Base-by-base conservation (phyloP, 768 basidiomycete genomes). In the Phaeotremella fagi region DNA sequence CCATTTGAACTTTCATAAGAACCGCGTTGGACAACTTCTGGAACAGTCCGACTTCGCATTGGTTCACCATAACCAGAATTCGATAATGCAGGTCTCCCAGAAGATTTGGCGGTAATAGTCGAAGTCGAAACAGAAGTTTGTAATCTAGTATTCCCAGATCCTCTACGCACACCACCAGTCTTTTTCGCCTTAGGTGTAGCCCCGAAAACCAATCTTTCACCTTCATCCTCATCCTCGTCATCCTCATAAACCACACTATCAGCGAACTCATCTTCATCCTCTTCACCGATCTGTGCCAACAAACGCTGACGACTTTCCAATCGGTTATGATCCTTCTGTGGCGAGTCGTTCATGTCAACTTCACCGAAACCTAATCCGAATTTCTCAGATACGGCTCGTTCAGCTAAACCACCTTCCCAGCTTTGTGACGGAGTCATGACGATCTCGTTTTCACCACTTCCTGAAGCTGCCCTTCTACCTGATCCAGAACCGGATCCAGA, bases 391-490 rank as follows among this genome's bases (percentile, higher is more conserved):
- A 27, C 24, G 1, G 50, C 57, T 27, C 60, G 46, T 12, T 67
- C 63, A 26, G 60, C 45, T 15, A 71, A 47, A n/a, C 66, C 66
- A n/a, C 66, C 66, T 48, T 71, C 69, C 41, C 53, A 61, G 46
- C 61, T 63, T 29, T 61, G 59, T 44, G 45, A 50, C 15, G 69
- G 69, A 18, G 69, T 71, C 9, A 71, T 62, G n/a, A 71, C 58
- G 49, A 65, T 59, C 43, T 71, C 68, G n/a, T 38, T 49, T 37
- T 67, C 66, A 4, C 50, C 52, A 12, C 67, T 60, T 35, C 38
- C 54, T 52, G 15, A 37, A 38, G 48, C 50, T 26, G n/a, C 60
- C 60, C 38, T 55, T 49, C 55, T 35, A 4, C 60, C 60, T 1
- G 60, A 64, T 49, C 60, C 23, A 7, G 55, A 53, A 20, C 45